Evolutionary conservation across 768 basidiomycete species (phyloP).

Genomic region (Suillus weaverae): DNA sequence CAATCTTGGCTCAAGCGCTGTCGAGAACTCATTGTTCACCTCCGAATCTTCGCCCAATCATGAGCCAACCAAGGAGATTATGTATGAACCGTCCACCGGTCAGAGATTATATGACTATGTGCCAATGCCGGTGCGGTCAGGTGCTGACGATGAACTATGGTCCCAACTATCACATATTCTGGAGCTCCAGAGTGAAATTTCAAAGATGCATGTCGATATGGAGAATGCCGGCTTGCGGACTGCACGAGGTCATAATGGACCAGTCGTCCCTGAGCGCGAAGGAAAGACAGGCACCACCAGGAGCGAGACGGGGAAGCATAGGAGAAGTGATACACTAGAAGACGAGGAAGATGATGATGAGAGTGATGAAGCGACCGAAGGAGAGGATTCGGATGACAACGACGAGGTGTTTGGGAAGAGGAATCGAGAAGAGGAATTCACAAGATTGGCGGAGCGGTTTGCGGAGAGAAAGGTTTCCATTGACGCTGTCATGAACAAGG

Average conservation of each 20-base stretch:
- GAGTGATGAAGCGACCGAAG: slow-evolving; percentile 35
- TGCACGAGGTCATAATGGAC: slow-evolving; percentile 7
- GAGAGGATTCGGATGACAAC: slow-evolving; percentile 29
- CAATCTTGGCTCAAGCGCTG: slow-evolving; percentile 13
- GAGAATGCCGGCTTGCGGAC: slow-evolving; percentile 49
- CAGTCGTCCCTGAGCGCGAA: slow-evolving; percentile 16
- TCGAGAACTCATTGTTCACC: not conserved
- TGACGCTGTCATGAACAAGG: slow-evolving; percentile 73
- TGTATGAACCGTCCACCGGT: slow-evolving; percentile 38
- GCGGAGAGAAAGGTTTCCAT: slow-evolving; percentile 69
- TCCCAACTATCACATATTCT: slow-evolving; percentile 65
- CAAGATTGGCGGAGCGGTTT: slow-evolving; percentile 65
- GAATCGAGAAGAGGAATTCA: slow-evolving; percentile 67
- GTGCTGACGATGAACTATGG: slow-evolving; percentile 58
- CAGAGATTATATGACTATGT: slow-evolving; percentile 22
- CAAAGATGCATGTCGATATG: slow-evolving; percentile 73
- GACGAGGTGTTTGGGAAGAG: slow-evolving; percentile 52
- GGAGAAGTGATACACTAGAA: slow-evolving; percentile 35
- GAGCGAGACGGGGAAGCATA: slow-evolving; percentile 6
- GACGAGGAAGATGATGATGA: slow-evolving; percentile 37
- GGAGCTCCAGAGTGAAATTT: slow-evolving; percentile 70
- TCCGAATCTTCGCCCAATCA: slow-evolving; percentile 5
- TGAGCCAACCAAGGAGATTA: slow-evolving; percentile 13
- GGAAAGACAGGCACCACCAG: slow-evolving; percentile 19
- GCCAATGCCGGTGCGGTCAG: slow-evolving; percentile 11